Evolutionary conservation across 2,329 filamentous ascomycete genomes (phyloP), one percentile per base, ranked within the genome.

Genomic region (Fusarium globosum): DNA sequence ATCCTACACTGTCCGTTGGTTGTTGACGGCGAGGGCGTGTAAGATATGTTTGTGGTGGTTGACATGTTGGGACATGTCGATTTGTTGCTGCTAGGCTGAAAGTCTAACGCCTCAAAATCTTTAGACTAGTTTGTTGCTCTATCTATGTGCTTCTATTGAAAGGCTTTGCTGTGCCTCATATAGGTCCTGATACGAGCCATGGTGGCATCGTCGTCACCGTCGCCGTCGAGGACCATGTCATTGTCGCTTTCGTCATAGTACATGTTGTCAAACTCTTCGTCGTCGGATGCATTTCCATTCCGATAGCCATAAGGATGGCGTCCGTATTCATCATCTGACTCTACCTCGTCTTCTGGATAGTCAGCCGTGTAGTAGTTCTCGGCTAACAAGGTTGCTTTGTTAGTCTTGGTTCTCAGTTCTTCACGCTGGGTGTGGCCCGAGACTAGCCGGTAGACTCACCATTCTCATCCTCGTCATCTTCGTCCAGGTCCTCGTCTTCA

Each of bases 311-410:
- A 91, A 4, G 88, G 80, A 61, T 89, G 86, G 15, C 85, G 83
- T 48, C 85, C 88, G 69, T 86, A 84, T 65, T 85, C 84, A 59
- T 85, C 83, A 75, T 94, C 92, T 21, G 90, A 91, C 49, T 90
- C 91, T 20, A 94, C 87, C 79, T 95, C 93, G 61, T 95, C 93
- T 70, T 95, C 93, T 1, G 93, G 93, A 75, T 95, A 95, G 79
- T 95, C 93, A 61, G 92, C 91, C 7, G 91, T 90, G 78, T 95
- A 94, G 81, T 94, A 91, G 77, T 94, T 92, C 79, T 95, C 93
- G 41, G 93, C 92, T 91, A 68, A 21, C 15, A 28, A 49, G 16
- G 42, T 36, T 69, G 71, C 51, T 63, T 63, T 62, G 57, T 74
- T 64, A 78, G 75, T 36, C 42, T 72, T 39, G n/a, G 23, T 41